Evolutionary conservation across 805 yeast species (phyloP), one percentile per base, ranked within the genome.

Genomic region (Candida ovalis): DNA sequence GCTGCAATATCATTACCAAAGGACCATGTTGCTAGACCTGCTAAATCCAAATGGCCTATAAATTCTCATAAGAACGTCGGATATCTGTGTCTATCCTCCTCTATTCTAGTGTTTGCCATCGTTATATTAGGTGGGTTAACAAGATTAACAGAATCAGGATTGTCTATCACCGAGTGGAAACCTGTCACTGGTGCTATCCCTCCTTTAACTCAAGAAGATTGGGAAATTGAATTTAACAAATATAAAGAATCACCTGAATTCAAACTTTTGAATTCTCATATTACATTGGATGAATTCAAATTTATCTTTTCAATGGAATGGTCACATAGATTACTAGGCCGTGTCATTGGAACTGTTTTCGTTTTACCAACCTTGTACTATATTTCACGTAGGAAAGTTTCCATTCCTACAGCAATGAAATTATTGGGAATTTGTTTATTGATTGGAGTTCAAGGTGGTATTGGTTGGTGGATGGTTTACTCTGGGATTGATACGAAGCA

Each of bases 391-490:
- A 80, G 81, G 37, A 81, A 74, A 53, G 81, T 92, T 10, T 81
- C 90, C 2, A 68, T 79, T 3, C 82, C 81, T 49, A 84, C 87
- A 3, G 83, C 88, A 43, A 72, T 72, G 48, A 77, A 88, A 56
- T 72, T 94, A 15, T 67, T 87, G 19, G 88, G 88, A 1, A 77
- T 94, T 41, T 78, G 96, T 38, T 81, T 76, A 0, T 70, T 94
- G 44, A 75, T 94, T 49, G 99, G 96, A 10, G 71, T 94, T 42
- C 99, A 94, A 73, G 99, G 99, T 45, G 86, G 84, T 45, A 85
- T 94, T 56, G 99, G 99, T 28, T 94, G 99, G 99, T 94, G 99
- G 99, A 94, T 94, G 99, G 99, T 94, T 45, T 82, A 87, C 60
- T 88, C 97, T 9, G 99, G 99, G 27, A 75, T 94, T 47, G 96